Conservation (phyloP, 345 rosid genomes). For the Alliaria petiolata region DNA sequence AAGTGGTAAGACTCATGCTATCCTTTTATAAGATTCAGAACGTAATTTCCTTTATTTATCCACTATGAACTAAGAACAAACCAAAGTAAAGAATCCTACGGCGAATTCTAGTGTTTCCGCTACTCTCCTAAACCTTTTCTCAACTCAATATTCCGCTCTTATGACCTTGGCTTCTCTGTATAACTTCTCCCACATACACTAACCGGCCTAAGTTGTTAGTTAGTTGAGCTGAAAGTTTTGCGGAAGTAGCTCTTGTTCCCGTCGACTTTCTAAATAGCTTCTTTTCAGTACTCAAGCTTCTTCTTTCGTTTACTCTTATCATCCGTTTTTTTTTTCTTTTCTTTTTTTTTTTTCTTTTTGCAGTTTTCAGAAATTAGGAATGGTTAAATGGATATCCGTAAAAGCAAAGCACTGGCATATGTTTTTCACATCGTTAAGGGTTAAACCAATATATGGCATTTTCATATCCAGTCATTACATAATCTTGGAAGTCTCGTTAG, state of each 20-base stretch:
- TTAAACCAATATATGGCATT: neutral
- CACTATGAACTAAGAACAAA: neutral
- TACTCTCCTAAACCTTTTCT: neutral
- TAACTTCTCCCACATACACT: neutral
- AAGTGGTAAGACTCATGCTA: slow-evolving; percentile 37
- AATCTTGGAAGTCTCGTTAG: neutral
- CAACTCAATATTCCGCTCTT: neutral
- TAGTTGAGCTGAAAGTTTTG: neutral
- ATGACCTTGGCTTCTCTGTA: neutral
- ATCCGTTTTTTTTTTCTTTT: neutral
- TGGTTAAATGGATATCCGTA: slow-evolving; percentile 1
- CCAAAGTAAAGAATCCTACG: neutral
- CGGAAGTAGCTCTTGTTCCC: neutral
- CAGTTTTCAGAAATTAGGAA: slow-evolving; percentile 16
- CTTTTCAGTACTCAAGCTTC: neutral
- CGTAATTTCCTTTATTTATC: neutral
- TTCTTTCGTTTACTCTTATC: slow-evolving; percentile 6
- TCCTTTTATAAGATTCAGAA: neutral
- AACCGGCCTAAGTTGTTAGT: neutral
- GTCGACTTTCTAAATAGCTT: neutral
- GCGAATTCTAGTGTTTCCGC: neutral
- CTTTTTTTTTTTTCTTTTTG: neutral
- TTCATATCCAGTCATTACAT: slow-evolving; percentile 1
- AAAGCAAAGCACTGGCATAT: slow-evolving; percentile 3
- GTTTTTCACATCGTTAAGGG: neutral